These are phyloP conservation scores for Mycothermus thermophilus DNA, from an alignment of 495 filamentous ascomycete species.

Conservation along the genomic window DNA sequence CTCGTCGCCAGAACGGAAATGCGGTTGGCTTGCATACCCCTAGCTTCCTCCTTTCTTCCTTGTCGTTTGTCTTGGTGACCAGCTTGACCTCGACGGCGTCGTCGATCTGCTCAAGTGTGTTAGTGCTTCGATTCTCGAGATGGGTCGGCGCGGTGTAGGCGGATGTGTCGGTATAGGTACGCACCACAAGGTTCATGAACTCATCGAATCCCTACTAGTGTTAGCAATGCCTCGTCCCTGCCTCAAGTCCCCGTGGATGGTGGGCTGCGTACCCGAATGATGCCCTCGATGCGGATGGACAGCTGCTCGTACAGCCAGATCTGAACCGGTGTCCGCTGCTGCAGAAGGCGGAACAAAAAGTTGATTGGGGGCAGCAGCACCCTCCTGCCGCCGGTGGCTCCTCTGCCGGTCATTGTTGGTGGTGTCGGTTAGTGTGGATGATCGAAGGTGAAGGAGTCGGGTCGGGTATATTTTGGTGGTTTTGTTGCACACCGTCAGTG, in stretches of 20 bases:
- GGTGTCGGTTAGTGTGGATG: slow-evolving; percentile 2
- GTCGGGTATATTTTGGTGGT: too few relatives aligned
- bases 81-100: slow-evolving; percentile 87
- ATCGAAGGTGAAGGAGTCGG: neutral
- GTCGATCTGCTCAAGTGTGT: slow-evolving; percentile 33
- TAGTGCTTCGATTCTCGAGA: too few relatives aligned
- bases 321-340: slow-evolving; percentile 72
- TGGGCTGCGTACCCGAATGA: slow-evolving; percentile 68
- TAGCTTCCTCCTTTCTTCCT: slow-evolving; percentile 62
- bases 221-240: neutral
- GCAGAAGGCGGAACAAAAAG: slow-evolving; percentile 94
- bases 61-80: slow-evolving; percentile 59
- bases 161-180: neutral
- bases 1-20: too few relatives aligned
- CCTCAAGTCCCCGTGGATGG: neutral
- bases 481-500: too few relatives aligned
- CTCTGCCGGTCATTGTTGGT: slow-evolving; percentile 64
- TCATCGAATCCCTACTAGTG: slow-evolving; percentile 52
- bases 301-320: slow-evolving; percentile 98
- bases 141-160: neutral
- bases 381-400: slow-evolving; percentile 65
- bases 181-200: slow-evolving; percentile 94
- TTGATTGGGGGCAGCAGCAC: slow-evolving; percentile 91
- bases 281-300: slow-evolving; percentile 82
- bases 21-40: too few relatives aligned